phyloP scores from a whole-genome alignment of 1,284 basidiomycete genomes.

The Omphalotus olearius region DNA sequence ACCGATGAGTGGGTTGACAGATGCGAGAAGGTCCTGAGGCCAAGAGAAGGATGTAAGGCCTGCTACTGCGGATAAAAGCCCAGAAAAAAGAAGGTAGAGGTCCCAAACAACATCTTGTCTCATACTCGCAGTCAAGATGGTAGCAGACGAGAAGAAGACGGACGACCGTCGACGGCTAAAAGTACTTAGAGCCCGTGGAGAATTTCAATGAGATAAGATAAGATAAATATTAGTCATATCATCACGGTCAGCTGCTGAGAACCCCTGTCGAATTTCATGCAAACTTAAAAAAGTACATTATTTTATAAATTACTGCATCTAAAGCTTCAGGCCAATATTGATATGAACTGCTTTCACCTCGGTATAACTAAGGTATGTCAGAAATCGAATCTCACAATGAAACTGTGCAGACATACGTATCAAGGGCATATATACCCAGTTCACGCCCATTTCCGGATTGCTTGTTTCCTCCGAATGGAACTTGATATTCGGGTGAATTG shows the following conservation, averaged over 20 bases:
- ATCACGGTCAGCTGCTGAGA: no score
- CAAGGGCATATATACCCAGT: conserved; percentile 71
- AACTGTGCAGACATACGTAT: conserved; percentile 31
- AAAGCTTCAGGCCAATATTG: conserved; percentile 44
- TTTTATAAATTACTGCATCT: background rate
- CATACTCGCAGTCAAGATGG: no score
- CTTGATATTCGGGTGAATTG: conserved; percentile 50
- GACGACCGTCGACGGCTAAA: no score
- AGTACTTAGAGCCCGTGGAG: no score
- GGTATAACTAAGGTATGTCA: conserved; percentile 54
- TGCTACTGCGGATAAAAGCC: background rate
- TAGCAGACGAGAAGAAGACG: no score
- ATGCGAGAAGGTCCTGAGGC: conserved; percentile 1
- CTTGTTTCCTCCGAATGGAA: conserved; percentile 83
- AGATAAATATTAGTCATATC: no score
- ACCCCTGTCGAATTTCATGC: no score
- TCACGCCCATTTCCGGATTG: conserved; percentile 74
- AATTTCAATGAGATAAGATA: no score
- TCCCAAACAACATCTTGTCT: no score
- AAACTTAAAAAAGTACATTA: no score
- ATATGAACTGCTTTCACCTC: conserved; percentile 74
- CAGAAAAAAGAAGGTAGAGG: background rate
- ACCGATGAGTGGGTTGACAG: conserved; percentile 46
- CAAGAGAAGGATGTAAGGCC: conserved; percentile 73
- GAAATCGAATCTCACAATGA: background rate